Evolutionary conservation across 2,329 filamentous ascomycete species (phyloP).

Genomic region (Seiridium cupressi): DNA sequence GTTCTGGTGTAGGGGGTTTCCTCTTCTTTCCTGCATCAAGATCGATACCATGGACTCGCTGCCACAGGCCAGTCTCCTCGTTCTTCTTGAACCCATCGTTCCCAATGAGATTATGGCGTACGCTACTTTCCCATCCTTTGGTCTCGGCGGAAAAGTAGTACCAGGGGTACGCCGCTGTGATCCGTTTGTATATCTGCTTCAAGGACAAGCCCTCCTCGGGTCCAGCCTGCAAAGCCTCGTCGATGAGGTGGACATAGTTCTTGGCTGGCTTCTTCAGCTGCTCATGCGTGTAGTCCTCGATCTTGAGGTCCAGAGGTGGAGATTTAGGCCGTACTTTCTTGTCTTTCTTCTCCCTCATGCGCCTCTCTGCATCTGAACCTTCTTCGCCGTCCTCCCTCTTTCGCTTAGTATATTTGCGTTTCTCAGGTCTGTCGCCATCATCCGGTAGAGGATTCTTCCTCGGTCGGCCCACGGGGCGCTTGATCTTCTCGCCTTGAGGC

Average conservation of each 20-base stretch:
- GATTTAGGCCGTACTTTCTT: slow-evolving; percentile 60
- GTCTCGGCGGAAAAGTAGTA: slow-evolving; percentile 60
- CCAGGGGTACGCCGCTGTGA: slow-evolving; percentile 56
- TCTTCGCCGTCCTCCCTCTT: slow-evolving; percentile 57
- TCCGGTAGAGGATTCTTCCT: slow-evolving; percentile 63
- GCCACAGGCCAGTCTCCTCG: slow-evolving; percentile 55
- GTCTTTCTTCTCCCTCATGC: slow-evolving; percentile 57
- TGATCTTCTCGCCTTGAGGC: slow-evolving; percentile 48
- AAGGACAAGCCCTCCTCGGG: slow-evolving; percentile 53
- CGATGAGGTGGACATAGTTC: slow-evolving; percentile 60
- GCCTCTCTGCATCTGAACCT: slow-evolving; percentile 54
- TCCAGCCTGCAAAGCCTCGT: slow-evolving; percentile 56
- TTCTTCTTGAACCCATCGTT: slow-evolving; percentile 61
- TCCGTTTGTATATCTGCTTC: slow-evolving; percentile 63
- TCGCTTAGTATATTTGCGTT: slow-evolving; percentile 65
- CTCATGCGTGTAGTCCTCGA: slow-evolving; percentile 55
- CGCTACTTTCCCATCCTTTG: slow-evolving; percentile 65
- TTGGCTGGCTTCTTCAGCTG: slow-evolving; percentile 61
- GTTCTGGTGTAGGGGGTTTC: slow-evolving; percentile 52
- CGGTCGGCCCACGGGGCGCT: slow-evolving; percentile 65
- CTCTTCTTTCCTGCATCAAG: slow-evolving; percentile 62
- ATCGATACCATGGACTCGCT: slow-evolving; percentile 55
- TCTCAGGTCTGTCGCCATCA: slow-evolving; percentile 55
- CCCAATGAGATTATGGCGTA: slow-evolving; percentile 62
- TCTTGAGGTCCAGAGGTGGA: slow-evolving; percentile 55